These are phyloP conservation scores for Rugonectria rugulosa DNA, from an alignment of 2,329 filamentous ascomycete genomes.

Conservation along the genomic window DNA sequence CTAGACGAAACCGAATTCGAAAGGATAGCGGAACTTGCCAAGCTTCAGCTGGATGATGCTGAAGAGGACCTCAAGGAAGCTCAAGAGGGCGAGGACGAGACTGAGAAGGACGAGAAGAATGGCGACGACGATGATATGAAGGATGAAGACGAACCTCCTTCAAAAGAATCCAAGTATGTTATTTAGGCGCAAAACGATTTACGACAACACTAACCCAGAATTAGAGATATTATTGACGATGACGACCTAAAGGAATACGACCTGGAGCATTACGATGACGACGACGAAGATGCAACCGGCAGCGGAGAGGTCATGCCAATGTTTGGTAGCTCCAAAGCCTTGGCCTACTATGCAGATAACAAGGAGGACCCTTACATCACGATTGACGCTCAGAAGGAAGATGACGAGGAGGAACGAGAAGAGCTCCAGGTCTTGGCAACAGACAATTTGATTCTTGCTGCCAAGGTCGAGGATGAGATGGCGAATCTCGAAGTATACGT, in stretches of 20 bases:
- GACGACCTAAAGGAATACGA: slow-evolving; percentile 97
- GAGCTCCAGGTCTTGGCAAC: slow-evolving; percentile 92
- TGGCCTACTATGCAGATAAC: slow-evolving; percentile 93
- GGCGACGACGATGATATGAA: slow-evolving; percentile 47
- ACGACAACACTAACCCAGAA: slow-evolving; percentile 22
- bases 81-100: slow-evolving; percentile 51
- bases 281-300: slow-evolving; percentile 64
- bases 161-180: slow-evolving; percentile 48
- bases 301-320: slow-evolving; percentile 80
- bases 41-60: slow-evolving; percentile 88
- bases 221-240: slow-evolving; percentile 64
- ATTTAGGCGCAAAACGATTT: neutral
- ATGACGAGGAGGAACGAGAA: slow-evolving; percentile 87
- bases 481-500: slow-evolving; percentile 97
- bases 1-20: slow-evolving; percentile 79
- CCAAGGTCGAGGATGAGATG: slow-evolving; percentile 95
- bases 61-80: slow-evolving; percentile 84
- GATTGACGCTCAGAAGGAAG: slow-evolving; percentile 73
- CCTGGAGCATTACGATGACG: slow-evolving; percentile 93
- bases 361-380: slow-evolving; percentile 98
- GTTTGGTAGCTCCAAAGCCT: slow-evolving; percentile 93
- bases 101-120: slow-evolving; percentile 39
- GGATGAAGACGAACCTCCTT: slow-evolving; percentile 38
- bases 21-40: slow-evolving; percentile 77
- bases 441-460: slow-evolving; percentile 91